Conservation (phyloP, 2,329 filamentous ascomycete species). For the Malbranchea zuffiana region DNA sequence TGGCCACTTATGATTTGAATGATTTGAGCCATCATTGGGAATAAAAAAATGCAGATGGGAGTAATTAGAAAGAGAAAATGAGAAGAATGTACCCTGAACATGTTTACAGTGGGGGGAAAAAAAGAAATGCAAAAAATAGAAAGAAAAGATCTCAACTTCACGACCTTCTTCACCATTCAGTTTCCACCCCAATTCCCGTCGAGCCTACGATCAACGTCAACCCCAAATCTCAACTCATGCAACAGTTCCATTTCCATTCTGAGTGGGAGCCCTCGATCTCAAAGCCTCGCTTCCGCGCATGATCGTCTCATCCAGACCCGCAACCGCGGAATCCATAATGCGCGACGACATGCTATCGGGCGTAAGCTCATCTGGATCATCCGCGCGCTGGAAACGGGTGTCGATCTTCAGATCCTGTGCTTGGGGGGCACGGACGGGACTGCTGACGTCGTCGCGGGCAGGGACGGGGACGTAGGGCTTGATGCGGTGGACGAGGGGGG, state of each 20-base stretch:
- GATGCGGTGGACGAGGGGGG: constrained; percentile 32
- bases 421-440: constrained; percentile 14
- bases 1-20: no score
- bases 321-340: constrained; percentile 36
- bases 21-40: no score
- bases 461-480: constrained; percentile 22
- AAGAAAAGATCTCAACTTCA: not conserved
- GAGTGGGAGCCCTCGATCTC: constrained; percentile 26
- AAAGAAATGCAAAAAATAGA: no score
- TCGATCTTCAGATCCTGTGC: constrained; percentile 36
- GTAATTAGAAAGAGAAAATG: no score
- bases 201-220: no score
- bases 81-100: no score
- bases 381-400: constrained; percentile 27
- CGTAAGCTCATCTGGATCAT: constrained; percentile 36
- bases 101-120: no score
- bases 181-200: not conserved
- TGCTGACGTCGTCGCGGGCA: constrained; percentile 21
- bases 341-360: constrained; percentile 41
- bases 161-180: not conserved
- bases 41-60: no score
- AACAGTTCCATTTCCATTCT: not conserved
- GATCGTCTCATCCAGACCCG: constrained; percentile 31
- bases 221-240: constrained; percentile 10
- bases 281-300: constrained; percentile 32